Evolutionary conservation across 2,329 filamentous ascomycete species (phyloP), one percentile per base, ranked within the genome.

Genomic region (Fusarium pseudoanthophilum): DNA sequence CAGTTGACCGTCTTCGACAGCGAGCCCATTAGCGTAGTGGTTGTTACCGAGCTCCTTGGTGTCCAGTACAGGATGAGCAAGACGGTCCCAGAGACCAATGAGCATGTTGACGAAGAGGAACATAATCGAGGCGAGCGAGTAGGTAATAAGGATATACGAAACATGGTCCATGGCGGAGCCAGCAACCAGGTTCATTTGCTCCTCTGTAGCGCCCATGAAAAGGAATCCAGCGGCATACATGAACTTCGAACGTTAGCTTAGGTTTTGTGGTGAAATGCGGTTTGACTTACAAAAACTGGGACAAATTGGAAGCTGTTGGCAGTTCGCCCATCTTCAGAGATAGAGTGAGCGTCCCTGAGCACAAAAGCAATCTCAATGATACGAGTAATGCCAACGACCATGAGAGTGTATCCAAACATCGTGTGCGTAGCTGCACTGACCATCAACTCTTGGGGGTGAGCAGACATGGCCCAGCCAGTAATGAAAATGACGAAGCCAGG

Each of bases 161-260:
- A 98, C 93, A 79, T 97, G 94, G 32, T 95, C 95, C 78, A 98
- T 91, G 67, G 91, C 88, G 0, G 93, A 92, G 43, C 89, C 85
- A 45, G 90, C 87, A 10, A 98, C 86, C 4, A 98, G 85, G 28
- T 86, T 79, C 93, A 98, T 97, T 83, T 98, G 96, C 84, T 99
- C 95, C 81, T 98, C 96, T 2, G 95, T 98, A 21, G 96, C 95
- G 37, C 94, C 93, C 95, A 98, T 97, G 85, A 99, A 99, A 45
- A 99, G 87, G 84, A 98, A 97, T 3, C 96, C 96, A 7, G 95
- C 93, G 11, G 95, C 95, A 78, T 93, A 97, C 34, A 99, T 89
- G 45, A 98, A 88, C 95, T 97, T 26, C 3, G 7, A 11, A 8
- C 39, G 56, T 78, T 62, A 79, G 68, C 63, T 48, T 58, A 36